phyloP scores from a whole-genome alignment of 306 rosid genomes.

The Fragaria iinumae region DNA sequence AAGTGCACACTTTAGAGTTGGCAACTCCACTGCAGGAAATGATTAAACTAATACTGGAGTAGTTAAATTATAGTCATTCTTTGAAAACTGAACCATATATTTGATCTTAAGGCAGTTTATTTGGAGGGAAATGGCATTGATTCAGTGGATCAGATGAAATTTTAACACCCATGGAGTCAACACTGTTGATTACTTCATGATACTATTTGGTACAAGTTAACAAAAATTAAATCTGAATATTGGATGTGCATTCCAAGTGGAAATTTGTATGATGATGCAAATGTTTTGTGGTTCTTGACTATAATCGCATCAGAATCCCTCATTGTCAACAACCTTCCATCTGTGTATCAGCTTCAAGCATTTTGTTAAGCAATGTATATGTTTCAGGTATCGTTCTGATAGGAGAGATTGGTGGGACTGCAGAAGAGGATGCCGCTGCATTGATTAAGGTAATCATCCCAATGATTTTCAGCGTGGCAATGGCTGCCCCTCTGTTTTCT shows the following conservation, averaged over 20 bases:
- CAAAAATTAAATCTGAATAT: background rate
- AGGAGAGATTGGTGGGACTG: conserved; percentile 99
- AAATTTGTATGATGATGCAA: background rate
- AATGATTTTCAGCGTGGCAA: background rate
- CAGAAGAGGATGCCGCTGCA: conserved; percentile 99
- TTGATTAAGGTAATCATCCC: conserved; percentile 68
- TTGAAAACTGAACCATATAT: background rate
- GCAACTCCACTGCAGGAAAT: background rate
- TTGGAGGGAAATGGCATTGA: no score
- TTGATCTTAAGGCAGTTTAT: no score
- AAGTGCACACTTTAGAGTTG: background rate
- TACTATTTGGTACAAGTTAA: background rate
- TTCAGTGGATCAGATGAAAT: no score
- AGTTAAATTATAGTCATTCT: background rate
- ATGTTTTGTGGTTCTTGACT: background rate
- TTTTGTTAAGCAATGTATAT: conserved; percentile 7
- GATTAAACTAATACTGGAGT: background rate
- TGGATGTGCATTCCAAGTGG: background rate
- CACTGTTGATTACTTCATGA: background rate
- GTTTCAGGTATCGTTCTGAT: conserved; percentile 82
- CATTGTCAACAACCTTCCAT: background rate
- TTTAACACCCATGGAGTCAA: background rate
- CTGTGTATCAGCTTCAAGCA: background rate
- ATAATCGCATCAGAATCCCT: background rate
- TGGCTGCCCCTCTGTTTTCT: background rate